Conservation (phyloP, 768 basidiomycete genomes). For the Termitomyces sp. region DNA sequence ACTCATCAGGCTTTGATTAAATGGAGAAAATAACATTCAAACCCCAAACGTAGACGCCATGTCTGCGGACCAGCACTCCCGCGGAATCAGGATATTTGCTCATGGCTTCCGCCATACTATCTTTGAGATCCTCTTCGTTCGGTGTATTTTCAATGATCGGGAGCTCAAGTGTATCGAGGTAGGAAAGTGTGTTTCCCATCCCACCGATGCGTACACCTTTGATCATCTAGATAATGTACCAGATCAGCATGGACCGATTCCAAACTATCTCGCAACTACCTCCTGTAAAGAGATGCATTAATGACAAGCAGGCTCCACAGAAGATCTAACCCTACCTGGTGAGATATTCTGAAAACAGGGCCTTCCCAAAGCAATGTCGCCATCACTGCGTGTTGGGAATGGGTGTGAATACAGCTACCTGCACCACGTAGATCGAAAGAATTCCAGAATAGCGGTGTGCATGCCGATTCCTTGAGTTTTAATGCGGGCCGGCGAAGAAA, state of each 20-base stretch:
- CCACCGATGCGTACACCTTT: conserved; percentile 81
- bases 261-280: conserved; percentile 20
- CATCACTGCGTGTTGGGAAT: conserved; percentile 89
- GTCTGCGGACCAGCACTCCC: conserved; percentile 70
- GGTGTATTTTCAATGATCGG: conserved; percentile 93
- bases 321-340: conserved; percentile 49
- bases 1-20: not conserved
- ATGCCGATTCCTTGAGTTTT: conserved; percentile 79
- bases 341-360: conserved; percentile 71
- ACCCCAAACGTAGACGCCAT: conserved; percentile 89
- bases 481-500: conserved; percentile 72
- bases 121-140: conserved; percentile 83
- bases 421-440: conserved; percentile 77
- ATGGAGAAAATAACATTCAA: conserved; percentile 2
- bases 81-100: conserved; percentile 71
- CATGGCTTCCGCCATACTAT: conserved; percentile 88
- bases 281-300: conserved; percentile 28
- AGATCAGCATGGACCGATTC: not conserved
- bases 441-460: conserved; percentile 91
- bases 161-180: conserved; percentile 79
- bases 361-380: conserved; percentile 76
- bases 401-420: conserved; percentile 87
- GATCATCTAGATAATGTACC: conserved; percentile 64
- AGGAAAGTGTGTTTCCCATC: conserved; percentile 69
- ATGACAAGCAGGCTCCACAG: not conserved